phyloP scores from a whole-genome alignment of 1,284 basidiomycete genomes.

The Ceratobasidium sp. region DNA sequence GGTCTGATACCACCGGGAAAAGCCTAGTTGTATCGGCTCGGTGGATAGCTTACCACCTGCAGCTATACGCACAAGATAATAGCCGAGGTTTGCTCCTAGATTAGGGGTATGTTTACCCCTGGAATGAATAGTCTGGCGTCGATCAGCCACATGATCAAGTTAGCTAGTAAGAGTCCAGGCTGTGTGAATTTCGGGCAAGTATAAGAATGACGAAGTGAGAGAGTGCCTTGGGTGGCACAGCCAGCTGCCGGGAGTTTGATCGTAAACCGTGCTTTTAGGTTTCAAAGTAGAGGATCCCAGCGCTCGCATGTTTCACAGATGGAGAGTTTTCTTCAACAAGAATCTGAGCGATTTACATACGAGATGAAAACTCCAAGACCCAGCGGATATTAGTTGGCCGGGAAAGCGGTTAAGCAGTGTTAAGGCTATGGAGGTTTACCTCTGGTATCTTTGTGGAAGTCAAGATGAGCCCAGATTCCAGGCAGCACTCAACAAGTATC shows the following conservation, averaged over 20 bases:
- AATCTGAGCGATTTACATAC: neutral
- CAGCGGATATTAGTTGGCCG: neutral
- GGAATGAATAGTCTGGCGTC: conserved; percentile 5
- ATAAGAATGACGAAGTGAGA: neutral
- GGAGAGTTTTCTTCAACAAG: conserved; percentile 8
- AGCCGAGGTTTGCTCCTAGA: conserved; percentile 7
- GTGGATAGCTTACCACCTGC: neutral
- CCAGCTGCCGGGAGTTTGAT: conserved; percentile 2
- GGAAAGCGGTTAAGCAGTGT: conserved; percentile 22
- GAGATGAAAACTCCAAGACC: conserved; percentile 1
- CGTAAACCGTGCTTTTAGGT: conserved; percentile 16
- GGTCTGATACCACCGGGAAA: conserved; percentile 1
- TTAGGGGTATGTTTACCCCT: conserved; percentile 1
- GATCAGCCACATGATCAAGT: conserved; percentile 12
- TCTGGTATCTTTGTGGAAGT: conserved; percentile 22
- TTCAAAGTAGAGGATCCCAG: conserved; percentile 2
- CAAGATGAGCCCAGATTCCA: conserved; percentile 14
- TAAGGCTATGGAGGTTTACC: conserved; percentile 1
- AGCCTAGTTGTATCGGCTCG: conserved; percentile 8
- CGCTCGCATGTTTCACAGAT: neutral
- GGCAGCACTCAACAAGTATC: conserved; percentile 9
- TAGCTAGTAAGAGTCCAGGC: conserved; percentile 12
- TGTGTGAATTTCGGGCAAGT: conserved; percentile 31
- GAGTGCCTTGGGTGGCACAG: conserved; percentile 10
- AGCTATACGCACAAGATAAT: conserved; percentile 5